These are phyloP conservation scores for Teunomyces pallodes DNA, from an alignment of 805 yeast species.

Conservation along the genomic window DNA sequence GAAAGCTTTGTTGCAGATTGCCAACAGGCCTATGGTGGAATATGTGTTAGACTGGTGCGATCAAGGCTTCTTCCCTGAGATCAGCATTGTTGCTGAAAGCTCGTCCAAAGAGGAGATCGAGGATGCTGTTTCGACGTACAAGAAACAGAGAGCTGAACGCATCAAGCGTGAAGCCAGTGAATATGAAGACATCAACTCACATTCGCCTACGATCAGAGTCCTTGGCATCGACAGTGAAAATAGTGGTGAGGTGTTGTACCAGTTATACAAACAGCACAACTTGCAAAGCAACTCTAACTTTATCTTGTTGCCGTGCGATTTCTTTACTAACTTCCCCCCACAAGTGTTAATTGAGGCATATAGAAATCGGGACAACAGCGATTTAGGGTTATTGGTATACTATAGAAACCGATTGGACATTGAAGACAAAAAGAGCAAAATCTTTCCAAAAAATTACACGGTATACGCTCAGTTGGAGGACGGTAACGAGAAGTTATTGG, in stretches of 20 bases:
- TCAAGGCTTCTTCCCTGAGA: constrained; percentile 69
- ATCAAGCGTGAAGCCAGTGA: constrained; percentile 5
- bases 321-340: constrained; percentile 89
- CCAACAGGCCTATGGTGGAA: constrained; percentile 83
- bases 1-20: constrained; percentile 87
- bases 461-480: constrained; percentile 51
- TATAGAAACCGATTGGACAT: constrained; percentile 73
- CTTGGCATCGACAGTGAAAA: constrained; percentile 42
- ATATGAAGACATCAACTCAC: constrained; percentile 13
- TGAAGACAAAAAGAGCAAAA: constrained; percentile 65
- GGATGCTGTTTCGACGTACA: constrained; percentile 48
- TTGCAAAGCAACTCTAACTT: constrained; percentile 42
- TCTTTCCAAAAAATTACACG: constrained; percentile 65
- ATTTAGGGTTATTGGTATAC: constrained; percentile 72
- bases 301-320: constrained; percentile 91
- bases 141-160: constrained; percentile 31
- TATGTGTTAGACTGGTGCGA: constrained; percentile 93
- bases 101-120: constrained; percentile 47
- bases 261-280: constrained; percentile 40
- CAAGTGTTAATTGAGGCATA: constrained; percentile 82
- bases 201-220: constrained; percentile 19
- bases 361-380: constrained; percentile 64
- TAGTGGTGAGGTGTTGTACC: constrained; percentile 63
- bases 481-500: constrained; percentile 56
- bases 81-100: constrained; percentile 59